Percentiles rank a stretch among this genome's conserved stretches.
Evolutionary conservation across 768 basidiomycete species (phyloP).

Genomic region (Cystofilobasidium bisporidii): DNA sequence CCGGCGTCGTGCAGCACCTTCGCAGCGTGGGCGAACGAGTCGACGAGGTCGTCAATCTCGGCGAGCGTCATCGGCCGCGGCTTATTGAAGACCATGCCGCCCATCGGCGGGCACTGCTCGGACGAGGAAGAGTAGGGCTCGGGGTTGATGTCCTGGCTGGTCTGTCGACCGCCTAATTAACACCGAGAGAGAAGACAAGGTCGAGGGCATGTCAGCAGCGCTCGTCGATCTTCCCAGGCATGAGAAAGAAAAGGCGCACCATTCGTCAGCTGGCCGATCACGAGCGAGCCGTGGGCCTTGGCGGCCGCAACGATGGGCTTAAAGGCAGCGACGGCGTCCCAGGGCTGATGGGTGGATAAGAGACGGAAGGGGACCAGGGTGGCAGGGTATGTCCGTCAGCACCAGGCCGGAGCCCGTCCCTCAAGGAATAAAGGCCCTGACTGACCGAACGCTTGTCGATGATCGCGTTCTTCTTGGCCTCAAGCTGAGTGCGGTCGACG

Average conservation of each 20-base stretch:
- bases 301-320: slow-evolving; percentile 32
- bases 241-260: too few relatives aligned
- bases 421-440: not conserved
- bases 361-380: not conserved
- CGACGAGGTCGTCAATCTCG: slow-evolving; percentile 32
- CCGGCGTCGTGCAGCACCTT: slow-evolving; percentile 31
- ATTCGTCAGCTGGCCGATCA: slow-evolving; percentile 38
- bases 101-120: slow-evolving; percentile 24
- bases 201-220: too few relatives aligned
- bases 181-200: too few relatives aligned
- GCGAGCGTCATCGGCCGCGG: slow-evolving; percentile 29
- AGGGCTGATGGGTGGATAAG: too few relatives aligned
- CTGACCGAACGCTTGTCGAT: slow-evolving; percentile 29
- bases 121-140: slow-evolving; percentile 33
- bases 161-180: slow-evolving; percentile 33
- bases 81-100: slow-evolving; percentile 31
- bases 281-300: slow-evolving; percentile 33
- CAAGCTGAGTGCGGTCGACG: slow-evolving; percentile 32
- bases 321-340: slow-evolving; percentile 41
- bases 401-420: too few relatives aligned
- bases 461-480: slow-evolving; percentile 36
- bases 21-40: slow-evolving; percentile 31
- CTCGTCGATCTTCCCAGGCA: too few relatives aligned
- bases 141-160: slow-evolving; percentile 30
- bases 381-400: not conserved